These are phyloP conservation scores for Purpureocillium lavendulum DNA, from an alignment of 2,329 filamentous ascomycete genomes.

Conservation along the genomic window DNA sequence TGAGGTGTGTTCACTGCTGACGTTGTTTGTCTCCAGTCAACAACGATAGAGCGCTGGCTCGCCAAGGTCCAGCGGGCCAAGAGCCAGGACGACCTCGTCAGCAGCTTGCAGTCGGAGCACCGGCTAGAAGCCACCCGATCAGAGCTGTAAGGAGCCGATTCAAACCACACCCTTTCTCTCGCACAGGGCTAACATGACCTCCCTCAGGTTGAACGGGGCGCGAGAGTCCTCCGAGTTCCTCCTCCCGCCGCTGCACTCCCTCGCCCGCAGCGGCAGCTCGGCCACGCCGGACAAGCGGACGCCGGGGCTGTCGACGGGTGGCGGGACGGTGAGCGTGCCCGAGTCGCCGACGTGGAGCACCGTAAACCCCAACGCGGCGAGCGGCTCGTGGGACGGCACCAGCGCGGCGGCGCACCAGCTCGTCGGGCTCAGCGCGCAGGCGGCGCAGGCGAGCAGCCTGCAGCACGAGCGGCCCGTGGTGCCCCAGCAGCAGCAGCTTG, in stretches of 20 bases:
- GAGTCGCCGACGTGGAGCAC: constrained; percentile 11
- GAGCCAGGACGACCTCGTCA: constrained; percentile 11
- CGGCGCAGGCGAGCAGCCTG: constrained; percentile 20
- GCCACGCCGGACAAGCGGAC: too few relatives aligned
- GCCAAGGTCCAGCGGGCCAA: constrained; percentile 25
- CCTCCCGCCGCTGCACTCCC: constrained; percentile 14
- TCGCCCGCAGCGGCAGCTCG: constrained; percentile 7
- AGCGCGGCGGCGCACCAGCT: constrained; percentile 17
- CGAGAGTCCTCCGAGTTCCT: constrained; percentile 11
- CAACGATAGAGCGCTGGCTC: constrained; percentile 29
- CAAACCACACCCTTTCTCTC: too few relatives aligned
- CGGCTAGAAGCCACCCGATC: constrained; percentile 12
- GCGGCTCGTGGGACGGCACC: constrained; percentile 16
- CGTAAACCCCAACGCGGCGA: constrained; percentile 11
- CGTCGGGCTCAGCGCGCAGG: constrained; percentile 13
- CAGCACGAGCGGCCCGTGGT: constrained; percentile 28
- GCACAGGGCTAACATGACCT: not conserved
- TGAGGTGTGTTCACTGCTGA: too few relatives aligned
- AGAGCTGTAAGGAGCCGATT: constrained; percentile 12
- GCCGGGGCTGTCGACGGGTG: constrained; percentile 2
- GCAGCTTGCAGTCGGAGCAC: constrained; percentile 12
- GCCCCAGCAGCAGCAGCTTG: constrained; percentile 7
- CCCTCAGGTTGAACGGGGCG: constrained; percentile 6
- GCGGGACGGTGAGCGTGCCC: not conserved
- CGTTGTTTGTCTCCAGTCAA: too few relatives aligned